These are phyloP conservation scores for Pleurotus tuber-regium DNA, from an alignment of 768 basidiomycete species.

Conservation along the genomic window DNA sequence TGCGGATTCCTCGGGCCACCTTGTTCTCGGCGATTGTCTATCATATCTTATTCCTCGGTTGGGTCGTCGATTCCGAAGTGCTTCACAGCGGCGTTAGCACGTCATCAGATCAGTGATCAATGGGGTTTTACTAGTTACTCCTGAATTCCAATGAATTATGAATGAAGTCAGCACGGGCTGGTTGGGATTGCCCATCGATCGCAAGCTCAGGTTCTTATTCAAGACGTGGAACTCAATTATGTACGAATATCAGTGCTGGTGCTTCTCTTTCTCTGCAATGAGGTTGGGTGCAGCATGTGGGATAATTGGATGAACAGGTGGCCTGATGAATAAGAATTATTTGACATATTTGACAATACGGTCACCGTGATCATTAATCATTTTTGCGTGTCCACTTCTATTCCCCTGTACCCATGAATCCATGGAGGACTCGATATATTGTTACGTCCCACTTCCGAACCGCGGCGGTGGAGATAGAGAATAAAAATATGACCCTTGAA, in stretches of 20 bases:
- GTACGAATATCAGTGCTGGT: not conserved
- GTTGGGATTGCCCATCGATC: not conserved
- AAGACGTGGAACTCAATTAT: not conserved
- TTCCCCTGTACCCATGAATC: constrained; percentile 23
- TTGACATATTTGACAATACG: constrained; percentile 27
- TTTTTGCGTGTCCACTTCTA: constrained; percentile 13
- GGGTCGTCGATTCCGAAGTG: not conserved
- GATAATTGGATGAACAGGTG: not conserved
- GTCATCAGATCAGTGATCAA: constrained; percentile 1
- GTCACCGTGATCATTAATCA: constrained; percentile 25
- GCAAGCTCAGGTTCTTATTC: too few species aligned
- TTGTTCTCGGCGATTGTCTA: constrained; percentile 9
- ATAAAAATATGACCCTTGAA: constrained; percentile 4
- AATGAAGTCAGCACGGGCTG: not conserved
- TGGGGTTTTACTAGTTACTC: too few species aligned
- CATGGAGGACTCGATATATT: constrained; percentile 30
- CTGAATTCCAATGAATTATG: not conserved
- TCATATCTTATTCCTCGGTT: constrained; percentile 2
- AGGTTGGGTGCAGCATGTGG: constrained; percentile 18
- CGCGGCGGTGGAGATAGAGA: constrained; percentile 34
- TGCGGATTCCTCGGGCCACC: constrained; percentile 8
- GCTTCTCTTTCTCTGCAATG: constrained; percentile 7
- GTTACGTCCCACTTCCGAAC: constrained; percentile 28
- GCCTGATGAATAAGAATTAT: not conserved
- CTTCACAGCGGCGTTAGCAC: constrained; percentile 8